phyloP scores from a whole-genome alignment of 2,329 filamentous ascomycete genomes.

The Aspergillus puulaauensis region DNA sequence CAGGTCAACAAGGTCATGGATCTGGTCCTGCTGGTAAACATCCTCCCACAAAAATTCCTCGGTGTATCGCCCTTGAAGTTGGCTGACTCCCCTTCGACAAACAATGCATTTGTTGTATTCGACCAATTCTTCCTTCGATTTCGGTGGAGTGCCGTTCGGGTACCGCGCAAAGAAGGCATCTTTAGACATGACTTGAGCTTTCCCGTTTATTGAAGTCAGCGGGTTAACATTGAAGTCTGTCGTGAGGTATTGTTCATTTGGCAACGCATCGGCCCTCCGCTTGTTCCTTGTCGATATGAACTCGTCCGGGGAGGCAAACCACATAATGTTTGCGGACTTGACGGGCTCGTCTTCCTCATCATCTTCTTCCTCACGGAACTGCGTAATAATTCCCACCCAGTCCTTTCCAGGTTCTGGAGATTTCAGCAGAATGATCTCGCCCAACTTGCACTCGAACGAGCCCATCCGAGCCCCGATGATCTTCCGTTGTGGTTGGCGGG shows the following conservation, averaged over 20 bases:
- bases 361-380: constrained; percentile 73
- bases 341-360: constrained; percentile 50
- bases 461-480: constrained; percentile 85
- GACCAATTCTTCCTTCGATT: constrained; percentile 57
- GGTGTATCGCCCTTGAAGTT: constrained; percentile 84
- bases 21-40: constrained; percentile 66
- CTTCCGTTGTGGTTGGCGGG: constrained; percentile 36
- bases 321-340: constrained; percentile 87
- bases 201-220: constrained; percentile 85
- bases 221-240: constrained; percentile 84
- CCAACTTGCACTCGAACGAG: constrained; percentile 73
- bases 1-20: constrained; percentile 65
- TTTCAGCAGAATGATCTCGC: constrained; percentile 83
- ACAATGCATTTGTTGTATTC: constrained; percentile 85
- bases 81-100: constrained; percentile 86
- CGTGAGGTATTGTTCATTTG: constrained; percentile 91
- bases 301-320: constrained; percentile 83
- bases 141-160: constrained; percentile 72
- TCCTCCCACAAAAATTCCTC: constrained; percentile 92
- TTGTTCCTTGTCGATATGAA: constrained; percentile 82
- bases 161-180: constrained; percentile 66
- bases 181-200: constrained; percentile 75
- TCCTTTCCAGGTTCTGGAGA: constrained; percentile 82
- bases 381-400: constrained; percentile 87
- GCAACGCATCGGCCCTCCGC: constrained; percentile 76